Evolutionary conservation across 768 basidiomycete genomes (phyloP).

Genomic region (Lactarius psammicola): DNA sequence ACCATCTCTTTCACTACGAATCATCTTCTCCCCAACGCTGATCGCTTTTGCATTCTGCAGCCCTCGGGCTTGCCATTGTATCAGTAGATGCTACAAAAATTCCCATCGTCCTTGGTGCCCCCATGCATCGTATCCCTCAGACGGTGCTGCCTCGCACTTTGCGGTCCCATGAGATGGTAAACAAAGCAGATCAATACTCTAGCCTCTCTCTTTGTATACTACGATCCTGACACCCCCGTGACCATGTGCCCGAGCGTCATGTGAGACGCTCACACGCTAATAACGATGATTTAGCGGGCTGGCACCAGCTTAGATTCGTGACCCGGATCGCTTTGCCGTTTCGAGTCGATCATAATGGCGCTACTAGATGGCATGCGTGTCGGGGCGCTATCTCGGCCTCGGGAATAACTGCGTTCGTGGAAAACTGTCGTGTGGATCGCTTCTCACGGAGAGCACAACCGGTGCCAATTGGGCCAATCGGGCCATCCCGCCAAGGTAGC

Average conservation of each 20-base stretch:
- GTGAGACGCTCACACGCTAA: neutral
- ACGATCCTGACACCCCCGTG: neutral
- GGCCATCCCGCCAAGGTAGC: too few species aligned
- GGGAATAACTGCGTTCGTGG: neutral
- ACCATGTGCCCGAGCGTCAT: neutral
- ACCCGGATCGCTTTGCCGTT: neutral
- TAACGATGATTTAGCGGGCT: neutral
- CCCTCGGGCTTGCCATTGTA: slow-evolving; percentile 12
- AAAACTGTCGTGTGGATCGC: neutral
- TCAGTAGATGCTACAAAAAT: slow-evolving; percentile 22
- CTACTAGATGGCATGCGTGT: neutral
- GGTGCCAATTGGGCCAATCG: too few species aligned
- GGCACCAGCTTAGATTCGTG: neutral
- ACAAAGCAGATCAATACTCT: neutral
- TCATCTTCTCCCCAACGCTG: neutral
- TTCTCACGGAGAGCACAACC: too few species aligned
- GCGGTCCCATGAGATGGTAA: neutral
- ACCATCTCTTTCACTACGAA: slow-evolving; percentile 18
- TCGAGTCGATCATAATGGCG: neutral
- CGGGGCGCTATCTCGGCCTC: neutral
- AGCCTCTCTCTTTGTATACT: neutral
- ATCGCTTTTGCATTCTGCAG: slow-evolving; percentile 11
- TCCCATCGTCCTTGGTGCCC: neutral
- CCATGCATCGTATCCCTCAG: neutral
- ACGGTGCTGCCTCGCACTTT: neutral